Evolutionary conservation across 2,329 filamentous ascomycete species (phyloP), one percentile per base, ranked within the genome.

Genomic region (Saccharata proteae): DNA sequence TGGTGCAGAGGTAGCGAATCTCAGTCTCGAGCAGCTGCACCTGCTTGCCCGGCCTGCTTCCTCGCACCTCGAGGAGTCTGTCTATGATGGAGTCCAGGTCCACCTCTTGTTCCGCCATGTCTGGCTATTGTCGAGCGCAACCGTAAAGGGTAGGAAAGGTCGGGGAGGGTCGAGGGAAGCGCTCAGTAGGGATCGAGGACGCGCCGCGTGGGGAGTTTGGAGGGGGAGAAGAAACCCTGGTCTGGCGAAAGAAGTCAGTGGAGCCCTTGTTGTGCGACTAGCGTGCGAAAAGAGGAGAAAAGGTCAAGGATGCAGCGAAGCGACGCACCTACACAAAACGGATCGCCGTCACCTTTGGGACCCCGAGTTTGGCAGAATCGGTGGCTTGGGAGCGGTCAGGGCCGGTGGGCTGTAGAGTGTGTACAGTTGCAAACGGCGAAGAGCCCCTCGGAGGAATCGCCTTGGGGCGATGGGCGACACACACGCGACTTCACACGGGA

Each of bases 71-170:
- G 55, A 96, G 72, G 54, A 98, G 75, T 62, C 90, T 77, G 64
- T 96, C 88, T 70, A 98, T 96, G 77, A 96, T 93, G 54, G 86
- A 94, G 65, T 98, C 90, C 67, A 98, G 74, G 67, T 96, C 88
- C 65, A 96, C 83, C 65, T 96, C 88, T 65, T 84, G 71, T 62
- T 81, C 77, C 59, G 77, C 77, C 77, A 82, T 82, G 55, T 57
- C 62, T 59, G 58, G 51, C 50, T 37, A 49, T 50, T 49, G 57
- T 41, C 49, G 45, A 44, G 36, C 40, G 43, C 36, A 38, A 26
- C 34, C 25, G 29, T 25, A 29, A 24, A 14, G 14, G 28, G 13
- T 16, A 32, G 16, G 25, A 29, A 32, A 27, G 24, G 29, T 32
- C 17, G 29, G 26, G 21, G 19, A 21, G 28, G 30, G 28, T 20